Base-by-base conservation (phyloP, 2,329 filamentous ascomycete species). In the Colletotrichum truncatum region DNA sequence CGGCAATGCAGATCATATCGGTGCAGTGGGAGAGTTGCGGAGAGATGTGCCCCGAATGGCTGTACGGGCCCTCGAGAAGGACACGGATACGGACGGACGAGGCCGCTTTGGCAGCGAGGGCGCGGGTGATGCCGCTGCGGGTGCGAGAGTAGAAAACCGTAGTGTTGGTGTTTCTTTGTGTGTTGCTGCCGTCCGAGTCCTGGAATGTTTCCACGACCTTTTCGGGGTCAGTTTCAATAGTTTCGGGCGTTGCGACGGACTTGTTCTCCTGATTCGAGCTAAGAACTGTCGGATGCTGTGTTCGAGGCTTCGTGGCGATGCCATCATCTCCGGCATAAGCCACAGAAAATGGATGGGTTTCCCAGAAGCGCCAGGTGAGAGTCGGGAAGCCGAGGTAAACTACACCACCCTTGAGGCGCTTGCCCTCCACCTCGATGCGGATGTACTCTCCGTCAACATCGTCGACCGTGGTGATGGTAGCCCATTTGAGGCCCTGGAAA, bases 321-420 rank as follows among this genome's bases (percentile, higher is more conserved):
- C n/a, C n/a, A n/a, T n/a, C n/a, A n/a, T n/a, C n/a, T n/a, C n/a
- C n/a, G n/a, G n/a, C n/a, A n/a, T n/a, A 45, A 4, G 77, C 64
- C 25, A 84, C 70, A 1, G 82, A 85, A 69, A 87, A 87, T 0
- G 85, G 85, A 68, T 87, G 85, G 46, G 84, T 87, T 70, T 87
- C 84, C 84, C 84, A 87, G 0, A 74, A 69, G 8, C 76, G 73
- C 66, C 72, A 69, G 3, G 67, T 78, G 2, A 85, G 69, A 0
- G 78, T 80, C 0, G 85, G 84, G 68, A 87, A 85, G 70, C 84
- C 85, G 0, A 80, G 72, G 61, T 84, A 86, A 0, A 74, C 79
- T 52, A 83, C 78, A 3, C 75, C 70, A 0, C 75, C 74, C 66
- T 69, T 74, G 76, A 83, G 39, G 76, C 68, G 6, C 2, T 81